Base-by-base conservation (phyloP, 2,329 filamentous ascomycete genomes). In the Parafenestella ontariensis region DNA sequence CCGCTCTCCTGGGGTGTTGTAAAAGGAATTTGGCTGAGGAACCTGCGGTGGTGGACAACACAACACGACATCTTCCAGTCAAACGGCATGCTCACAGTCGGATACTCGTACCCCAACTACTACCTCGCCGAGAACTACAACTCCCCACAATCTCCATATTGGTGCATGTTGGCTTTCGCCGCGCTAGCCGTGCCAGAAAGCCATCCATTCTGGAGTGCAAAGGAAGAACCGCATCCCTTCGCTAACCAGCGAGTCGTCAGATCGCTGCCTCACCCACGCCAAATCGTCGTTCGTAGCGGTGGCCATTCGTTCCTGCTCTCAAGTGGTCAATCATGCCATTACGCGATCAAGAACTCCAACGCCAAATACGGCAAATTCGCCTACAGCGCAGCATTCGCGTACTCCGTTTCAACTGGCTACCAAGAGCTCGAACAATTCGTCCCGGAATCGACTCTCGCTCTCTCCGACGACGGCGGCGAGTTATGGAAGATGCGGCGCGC, bases 51-150 rank as follows among this genome's bases (percentile, higher is more conserved):
- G 89, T 94, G 90, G 90, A 87, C 90, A 66, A 88, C 83, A 0
- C 89, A 92, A 63, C 78, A 83, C 23, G 85, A 90, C 62, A 92
- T 92, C 51, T 92, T 91, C 83, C 88, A 87, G 50, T 78, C 87
- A 0, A 87, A 88, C 56, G 90, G 90, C 29, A 92, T 90, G 45
- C 78, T 93, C 54, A 91, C 86, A 2, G 85, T 92, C 54, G 90
- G 90, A 48, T 93, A 91, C 71, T 87, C 86, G 0, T 93, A 92
- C 69, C 88, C 89, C 15, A 92, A 92, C 70, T 91, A 89, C 81
- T 92, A 89, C 75, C 85, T 92, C 77, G 88, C 89, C 0, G 90
- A 93, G 75, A 92, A 93, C 71, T 93, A 93, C 77, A 93, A 93
- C 75, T 91, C 88, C 9, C 89, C 90, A 0, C 88, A 88, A 11